Evolutionary conservation across 345 rosid species (phyloP).

Genomic region (Anastatica hierochuntica): DNA sequence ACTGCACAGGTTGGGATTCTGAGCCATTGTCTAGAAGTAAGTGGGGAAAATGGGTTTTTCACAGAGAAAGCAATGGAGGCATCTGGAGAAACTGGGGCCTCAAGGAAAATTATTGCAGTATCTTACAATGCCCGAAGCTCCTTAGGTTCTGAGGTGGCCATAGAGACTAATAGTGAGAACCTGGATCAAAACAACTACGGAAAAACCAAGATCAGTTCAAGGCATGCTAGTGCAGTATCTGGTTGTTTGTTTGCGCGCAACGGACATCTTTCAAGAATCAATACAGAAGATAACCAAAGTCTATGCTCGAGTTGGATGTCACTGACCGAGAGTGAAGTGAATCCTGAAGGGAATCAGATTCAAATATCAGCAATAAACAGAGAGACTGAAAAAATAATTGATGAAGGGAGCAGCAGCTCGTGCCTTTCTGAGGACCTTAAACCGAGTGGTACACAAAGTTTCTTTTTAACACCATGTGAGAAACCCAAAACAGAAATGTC

Average conservation of each 20-base stretch:
- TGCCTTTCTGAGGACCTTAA: slow-evolving; percentile 11
- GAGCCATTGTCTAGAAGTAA: no score
- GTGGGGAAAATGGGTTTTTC: no score
- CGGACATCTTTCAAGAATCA: not conserved
- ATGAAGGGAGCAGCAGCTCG: slow-evolving; percentile 2
- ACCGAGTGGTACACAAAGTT: slow-evolving; percentile 8
- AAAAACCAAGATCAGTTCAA: slow-evolving; percentile 8
- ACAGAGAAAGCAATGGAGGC: no score
- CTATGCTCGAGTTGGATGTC: slow-evolving; percentile 5
- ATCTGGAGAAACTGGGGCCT: no score
- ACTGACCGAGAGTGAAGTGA: not conserved
- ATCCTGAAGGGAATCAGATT: not conserved
- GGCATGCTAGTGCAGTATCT: slow-evolving; percentile 2
- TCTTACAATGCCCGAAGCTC: not conserved
- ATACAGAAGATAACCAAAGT: slow-evolving; percentile 9
- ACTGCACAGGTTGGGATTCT: no score
- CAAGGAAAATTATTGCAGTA: no score
- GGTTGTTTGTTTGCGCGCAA: not conserved
- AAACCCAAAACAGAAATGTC: not conserved
- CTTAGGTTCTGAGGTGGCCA: not conserved
- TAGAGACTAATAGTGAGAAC: slow-evolving; percentile 2
- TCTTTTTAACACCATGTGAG: slow-evolving; percentile 7
- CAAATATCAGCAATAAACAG: not conserved
- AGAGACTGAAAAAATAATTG: not conserved
- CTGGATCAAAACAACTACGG: not conserved